Evolutionary conservation across 2,329 filamentous ascomycete genomes (phyloP).

Genomic region (Pyrenochaeta sp.): DNA sequence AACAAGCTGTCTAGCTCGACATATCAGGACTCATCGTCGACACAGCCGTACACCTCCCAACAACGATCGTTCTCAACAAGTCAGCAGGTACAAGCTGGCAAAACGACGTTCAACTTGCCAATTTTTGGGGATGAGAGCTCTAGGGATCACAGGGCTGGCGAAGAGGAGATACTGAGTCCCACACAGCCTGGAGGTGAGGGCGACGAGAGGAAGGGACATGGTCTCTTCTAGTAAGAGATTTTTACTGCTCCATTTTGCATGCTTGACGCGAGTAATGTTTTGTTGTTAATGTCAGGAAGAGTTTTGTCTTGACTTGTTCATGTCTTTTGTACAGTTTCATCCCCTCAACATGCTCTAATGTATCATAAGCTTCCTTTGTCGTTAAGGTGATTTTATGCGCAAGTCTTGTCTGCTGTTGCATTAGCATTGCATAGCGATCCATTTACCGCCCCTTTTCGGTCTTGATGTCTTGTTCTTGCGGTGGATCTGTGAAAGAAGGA

Average conservation of each 20-base stretch:
- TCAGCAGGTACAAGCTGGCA: conserved; percentile 21
- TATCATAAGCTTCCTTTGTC: conserved; percentile 4
- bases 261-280: background rate
- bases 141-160: background rate
- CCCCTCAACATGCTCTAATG: background rate
- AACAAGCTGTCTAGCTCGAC: conserved; percentile 7
- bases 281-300: background rate
- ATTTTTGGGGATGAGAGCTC: conserved; percentile 21
- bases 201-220: background rate
- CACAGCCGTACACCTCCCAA: background rate
- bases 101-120: conserved; percentile 26
- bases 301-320: background rate
- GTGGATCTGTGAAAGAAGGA: no score
- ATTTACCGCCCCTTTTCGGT: no score
- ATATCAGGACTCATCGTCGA: conserved; percentile 1
- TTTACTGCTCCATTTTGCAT: background rate
- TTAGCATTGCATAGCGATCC: conserved; percentile 26
- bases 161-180: conserved; percentile 16
- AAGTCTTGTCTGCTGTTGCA: conserved; percentile 21
- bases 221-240: background rate
- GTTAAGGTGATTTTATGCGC: background rate
- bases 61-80: background rate
- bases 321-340: no score
- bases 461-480: background rate
- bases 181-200: conserved; percentile 14